These are phyloP conservation scores for Sphaerobolus stellatus DNA, from an alignment of 1,284 basidiomycete genomes.

Conservation along the genomic window DNA sequence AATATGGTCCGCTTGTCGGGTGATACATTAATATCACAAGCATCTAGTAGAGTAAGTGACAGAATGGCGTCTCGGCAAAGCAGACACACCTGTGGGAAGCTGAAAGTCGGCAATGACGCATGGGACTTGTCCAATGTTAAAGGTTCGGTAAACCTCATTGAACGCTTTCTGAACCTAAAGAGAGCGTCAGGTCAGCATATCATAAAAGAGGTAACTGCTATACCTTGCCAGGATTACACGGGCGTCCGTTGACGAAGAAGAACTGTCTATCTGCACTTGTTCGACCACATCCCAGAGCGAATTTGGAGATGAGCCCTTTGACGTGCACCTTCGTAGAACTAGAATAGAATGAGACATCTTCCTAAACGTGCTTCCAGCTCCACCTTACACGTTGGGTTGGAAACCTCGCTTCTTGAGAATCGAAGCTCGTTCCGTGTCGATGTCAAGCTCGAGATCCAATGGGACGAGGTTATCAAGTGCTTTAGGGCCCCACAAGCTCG, in stretches of 20 bases:
- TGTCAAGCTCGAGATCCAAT: constrained; percentile 68
- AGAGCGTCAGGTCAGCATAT: background rate
- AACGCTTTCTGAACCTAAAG: constrained; percentile 79
- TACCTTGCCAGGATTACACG: constrained; percentile 80
- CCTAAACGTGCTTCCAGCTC: background rate
- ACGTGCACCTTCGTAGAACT: constrained; percentile 47
- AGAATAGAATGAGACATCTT: background rate
- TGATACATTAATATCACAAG: constrained; percentile 93
- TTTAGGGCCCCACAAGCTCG: constrained; percentile 84
- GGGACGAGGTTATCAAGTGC: constrained; percentile 74
- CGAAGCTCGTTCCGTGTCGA: constrained; percentile 59
- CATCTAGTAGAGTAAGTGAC: constrained; percentile 44
- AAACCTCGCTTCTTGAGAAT: constrained; percentile 31
- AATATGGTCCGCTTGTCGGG: constrained; percentile 97
- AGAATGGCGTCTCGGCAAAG: background rate
- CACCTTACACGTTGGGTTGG: constrained; percentile 24
- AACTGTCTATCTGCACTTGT: constrained; percentile 86
- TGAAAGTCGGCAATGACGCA: constrained; percentile 84
- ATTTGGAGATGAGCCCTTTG: constrained; percentile 79
- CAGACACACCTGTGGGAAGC: constrained; percentile 63
- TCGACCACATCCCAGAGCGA: constrained; percentile 69
- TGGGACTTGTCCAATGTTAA: constrained; percentile 80
- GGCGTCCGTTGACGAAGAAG: constrained; percentile 92
- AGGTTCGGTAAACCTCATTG: constrained; percentile 87
- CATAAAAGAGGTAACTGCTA: constrained; percentile 16